Evolutionary conservation across 768 basidiomycete genomes (phyloP).

Genomic region (Russula ochroleuca): DNA sequence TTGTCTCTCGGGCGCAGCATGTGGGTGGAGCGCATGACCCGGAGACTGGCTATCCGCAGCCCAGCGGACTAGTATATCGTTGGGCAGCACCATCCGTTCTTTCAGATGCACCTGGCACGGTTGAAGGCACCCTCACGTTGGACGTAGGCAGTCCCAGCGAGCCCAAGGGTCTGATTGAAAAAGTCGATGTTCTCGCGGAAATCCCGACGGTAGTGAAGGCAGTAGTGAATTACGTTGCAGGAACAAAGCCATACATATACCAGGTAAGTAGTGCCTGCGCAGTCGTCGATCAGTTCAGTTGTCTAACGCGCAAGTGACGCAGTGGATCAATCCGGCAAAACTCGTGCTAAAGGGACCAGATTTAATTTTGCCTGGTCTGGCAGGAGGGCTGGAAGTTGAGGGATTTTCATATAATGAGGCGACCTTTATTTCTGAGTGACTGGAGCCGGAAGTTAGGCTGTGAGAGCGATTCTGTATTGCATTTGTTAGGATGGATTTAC

Average conservation of each 20-base stretch:
- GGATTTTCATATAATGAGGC: constrained; percentile 85
- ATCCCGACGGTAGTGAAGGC: constrained; percentile 90
- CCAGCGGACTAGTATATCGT: constrained; percentile 61
- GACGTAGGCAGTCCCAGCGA: constrained; percentile 54
- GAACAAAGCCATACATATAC: constrained; percentile 92
- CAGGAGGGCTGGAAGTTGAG: constrained; percentile 45
- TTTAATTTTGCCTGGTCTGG: constrained; percentile 40
- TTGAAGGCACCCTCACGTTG: constrained; percentile 53
- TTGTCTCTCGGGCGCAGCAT: constrained; percentile 66
- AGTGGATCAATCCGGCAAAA: constrained; percentile 59
- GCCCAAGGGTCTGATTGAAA: constrained; percentile 80
- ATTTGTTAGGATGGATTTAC: not conserved
- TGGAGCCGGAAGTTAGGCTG: not conserved
- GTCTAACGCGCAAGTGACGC: constrained; percentile 2
- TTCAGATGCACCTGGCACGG: constrained; percentile 45
- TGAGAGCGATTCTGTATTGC: not conserved
- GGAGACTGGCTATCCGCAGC: constrained; percentile 79
- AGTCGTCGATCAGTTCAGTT: not conserved
- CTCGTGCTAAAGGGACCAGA: constrained; percentile 46
- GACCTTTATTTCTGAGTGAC: constrained; percentile 67
- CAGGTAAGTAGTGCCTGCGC: constrained; percentile 57
- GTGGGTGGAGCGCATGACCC: constrained; percentile 56
- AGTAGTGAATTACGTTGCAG: constrained; percentile 88
- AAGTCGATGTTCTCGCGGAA: constrained; percentile 93
- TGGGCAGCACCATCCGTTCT: constrained; percentile 74